Conservation (phyloP, 345 rosid species). For the Hypericum perforatum region DNA sequence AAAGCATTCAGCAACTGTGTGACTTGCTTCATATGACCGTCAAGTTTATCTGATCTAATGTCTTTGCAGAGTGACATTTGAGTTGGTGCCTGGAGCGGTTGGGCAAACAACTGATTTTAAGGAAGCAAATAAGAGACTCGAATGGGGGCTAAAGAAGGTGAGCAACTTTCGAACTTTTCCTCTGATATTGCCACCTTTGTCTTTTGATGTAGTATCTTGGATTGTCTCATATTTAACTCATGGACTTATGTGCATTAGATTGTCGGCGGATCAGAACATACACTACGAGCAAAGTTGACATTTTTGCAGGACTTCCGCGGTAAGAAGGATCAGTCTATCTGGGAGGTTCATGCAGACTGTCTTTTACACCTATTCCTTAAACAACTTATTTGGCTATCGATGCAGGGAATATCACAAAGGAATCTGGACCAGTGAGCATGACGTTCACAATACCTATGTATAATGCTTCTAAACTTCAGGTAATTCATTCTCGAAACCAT, state of each 20-base stretch:
- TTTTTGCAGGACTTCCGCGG: constrained; percentile 90
- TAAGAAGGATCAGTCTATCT: constrained; percentile 17
- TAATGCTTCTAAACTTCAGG: constrained; percentile 91
- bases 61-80: constrained; percentile 65
- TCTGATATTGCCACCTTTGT: background rate
- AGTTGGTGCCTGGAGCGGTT: constrained; percentile 66
- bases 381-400: background rate
- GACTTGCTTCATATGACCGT: background rate
- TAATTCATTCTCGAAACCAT: constrained; percentile 19
- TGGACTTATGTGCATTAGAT: constrained; percentile 43
- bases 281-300: constrained; percentile 85
- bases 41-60: background rate
- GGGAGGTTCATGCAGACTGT: background rate
- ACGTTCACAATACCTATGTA: constrained; percentile 95
- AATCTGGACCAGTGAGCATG: constrained; percentile 97
- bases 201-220: constrained; percentile 1
- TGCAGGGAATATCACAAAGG: constrained; percentile 86
- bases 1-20: background rate
- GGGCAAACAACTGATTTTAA: constrained; percentile 93
- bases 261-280: constrained; percentile 87
- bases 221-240: constrained; percentile 7
- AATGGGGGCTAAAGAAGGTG: constrained; percentile 89
- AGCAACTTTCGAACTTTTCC: constrained; percentile 12
- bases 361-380: too few species aligned
- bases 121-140: constrained; percentile 75